Base-by-base conservation (phyloP, 164 flowering plant genomes). In the Platanus orientalis region DNA sequence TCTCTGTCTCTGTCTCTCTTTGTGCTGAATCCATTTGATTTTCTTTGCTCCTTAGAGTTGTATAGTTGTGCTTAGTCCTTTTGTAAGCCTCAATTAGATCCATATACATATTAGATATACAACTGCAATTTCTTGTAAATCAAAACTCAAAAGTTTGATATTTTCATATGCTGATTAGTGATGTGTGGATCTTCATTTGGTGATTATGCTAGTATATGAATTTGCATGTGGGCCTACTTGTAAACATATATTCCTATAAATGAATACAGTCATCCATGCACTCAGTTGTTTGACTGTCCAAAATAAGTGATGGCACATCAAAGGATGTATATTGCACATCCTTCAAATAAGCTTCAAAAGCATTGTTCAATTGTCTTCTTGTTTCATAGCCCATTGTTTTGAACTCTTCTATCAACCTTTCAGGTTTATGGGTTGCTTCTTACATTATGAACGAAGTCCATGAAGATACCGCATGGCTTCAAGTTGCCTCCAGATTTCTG, bases 351-450 rank as follows among this genome's bases (percentile, higher is more conserved):
- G n/a, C 28, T 20, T 49, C 16, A 21, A 20, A 52, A 30, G n/a
- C 44, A 61, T 34, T 34, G 7, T 36, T 63, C 50, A 21, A 21
- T 34, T 62, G 11, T 53, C 24, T 56, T 30, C 39, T 58, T 28
- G 28, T 3, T 62, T 39, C 58, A 32, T 53, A 17, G 10, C 1
- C 25, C n/a, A 26, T n/a, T 25, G 17, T 27, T 14, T 39, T 25
- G 9, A 47, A 62, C 60, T 56, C 2, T 40, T 40, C 50, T 60
- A 63, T 45, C 57, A 28, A 10, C 14, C 63, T 57, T 75, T 48
- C 83, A 87, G 97, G 84, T 39, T 42, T 85, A 27, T 90, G 95
- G 95, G 69, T 84, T 58, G 62, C 68, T 73, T 75, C 94, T 60
- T 90, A 80, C 57, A 56, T 84, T 65, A 60, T 79, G 65, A 88